Evolutionary conservation across 2,329 filamentous ascomycete species (phyloP).

Genomic region (Aspergillus niger): DNA sequence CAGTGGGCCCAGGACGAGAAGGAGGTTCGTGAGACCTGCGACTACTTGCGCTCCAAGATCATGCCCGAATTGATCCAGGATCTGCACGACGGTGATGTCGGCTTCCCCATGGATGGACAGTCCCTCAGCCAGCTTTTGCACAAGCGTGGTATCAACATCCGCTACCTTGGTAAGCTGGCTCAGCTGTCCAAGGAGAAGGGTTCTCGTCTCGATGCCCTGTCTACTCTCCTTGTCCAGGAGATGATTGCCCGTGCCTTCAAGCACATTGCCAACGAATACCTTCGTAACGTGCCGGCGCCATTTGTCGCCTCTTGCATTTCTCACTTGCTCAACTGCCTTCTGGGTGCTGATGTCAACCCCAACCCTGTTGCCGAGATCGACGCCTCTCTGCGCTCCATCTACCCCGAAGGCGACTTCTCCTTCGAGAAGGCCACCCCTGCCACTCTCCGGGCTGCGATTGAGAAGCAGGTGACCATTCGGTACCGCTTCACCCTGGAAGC

Average conservation of each 20-base stretch:
- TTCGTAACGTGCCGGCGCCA: conserved; percentile 76
- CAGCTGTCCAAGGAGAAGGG: conserved; percentile 67
- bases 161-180: conserved; percentile 88
- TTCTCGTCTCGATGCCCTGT: conserved; percentile 73
- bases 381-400: conserved; percentile 70
- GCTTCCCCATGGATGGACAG: conserved; percentile 97
- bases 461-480: conserved; percentile 69
- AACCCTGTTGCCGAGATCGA: conserved; percentile 79
- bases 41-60: conserved; percentile 72
- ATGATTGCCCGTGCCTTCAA: conserved; percentile 97
- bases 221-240: conserved; percentile 78
- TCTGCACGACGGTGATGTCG: conserved; percentile 86
- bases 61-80: conserved; percentile 87
- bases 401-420: conserved; percentile 76
- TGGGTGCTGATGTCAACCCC: conserved; percentile 75
- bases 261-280: conserved; percentile 77
- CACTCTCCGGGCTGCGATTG: conserved; percentile 67
- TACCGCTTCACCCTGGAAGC: conserved; percentile 74
- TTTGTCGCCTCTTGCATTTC: conserved; percentile 78
- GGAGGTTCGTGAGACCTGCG: conserved; percentile 81
- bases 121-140: conserved; percentile 86
- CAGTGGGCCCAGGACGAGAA: conserved; percentile 81
- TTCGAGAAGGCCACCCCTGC: conserved; percentile 80
- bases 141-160: conserved; percentile 94
- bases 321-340: conserved; percentile 90